Base-by-base conservation (phyloP, 2,329 filamentous ascomycete species). In the Cladosporium sp. region DNA sequence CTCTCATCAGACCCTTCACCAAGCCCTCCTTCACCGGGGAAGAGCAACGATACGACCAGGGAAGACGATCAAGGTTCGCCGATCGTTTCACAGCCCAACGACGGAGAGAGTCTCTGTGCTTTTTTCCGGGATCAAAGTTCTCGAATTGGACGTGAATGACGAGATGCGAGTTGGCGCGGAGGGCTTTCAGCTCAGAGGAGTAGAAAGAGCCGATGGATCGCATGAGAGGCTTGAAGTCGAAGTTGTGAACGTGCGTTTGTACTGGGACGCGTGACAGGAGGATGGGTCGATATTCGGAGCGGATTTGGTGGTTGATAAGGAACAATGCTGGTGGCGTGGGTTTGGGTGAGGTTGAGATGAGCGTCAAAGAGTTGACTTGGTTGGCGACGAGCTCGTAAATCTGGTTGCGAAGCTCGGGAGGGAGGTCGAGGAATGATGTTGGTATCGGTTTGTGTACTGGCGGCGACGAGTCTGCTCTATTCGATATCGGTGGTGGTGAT, bases 401-500 rank as follows among this genome's bases (percentile, higher is more conserved):
- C 1, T 55, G 42, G 30, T 64, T 65, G n/a, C 64, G 58, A 2
- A 66, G 45, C 42, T 66, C 64, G 5, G 61, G 53, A 2, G 64
- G 64, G 2, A 67, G 54, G 43, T 58, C 55, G 53, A 63, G 62
- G 56, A 66, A 65, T 13, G 52, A 56, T 22, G 57, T 39, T 3
- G 37, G 37, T 19, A 5, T 20, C 20, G 9, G 11, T 39, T 20
- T 22, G 37, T 13, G 37, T 8, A 6, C 4, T 39, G 15, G 3
- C 5, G 55, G 29, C 22, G 12, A 43, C 20, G 13, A 20, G 47
- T 30, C n/a, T 15, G 9, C 22, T n/a, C n/a, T n/a, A 9, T 27
- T 27, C 22, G 22, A 29, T 41, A 22, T 40, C 19, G 15, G 47
- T 44, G 43, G 24, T 47, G 49, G 34, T 18, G 17, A 12, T 55